Conservation (phyloP, 345 rosid species). For the Angophora floribunda region DNA sequence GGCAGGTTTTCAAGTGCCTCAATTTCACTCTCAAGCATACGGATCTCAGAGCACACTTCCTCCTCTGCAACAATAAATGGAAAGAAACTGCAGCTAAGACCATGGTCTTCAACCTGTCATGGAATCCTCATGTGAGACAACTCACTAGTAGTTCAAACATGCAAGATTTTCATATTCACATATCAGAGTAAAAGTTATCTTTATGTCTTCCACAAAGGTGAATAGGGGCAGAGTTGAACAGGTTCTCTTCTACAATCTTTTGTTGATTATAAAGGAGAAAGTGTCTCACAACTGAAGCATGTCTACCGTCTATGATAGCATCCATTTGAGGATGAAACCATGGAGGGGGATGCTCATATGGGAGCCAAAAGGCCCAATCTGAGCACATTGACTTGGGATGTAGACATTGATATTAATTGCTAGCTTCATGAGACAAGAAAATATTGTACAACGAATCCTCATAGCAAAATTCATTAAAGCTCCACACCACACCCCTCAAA, state of each 20-base stretch:
- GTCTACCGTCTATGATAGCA: not conserved
- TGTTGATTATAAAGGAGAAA: not conserved
- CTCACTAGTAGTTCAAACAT: not conserved
- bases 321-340: not conserved
- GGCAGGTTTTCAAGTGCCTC: constrained; percentile 18
- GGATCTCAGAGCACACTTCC: constrained; percentile 66
- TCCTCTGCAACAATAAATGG: constrained; percentile 68
- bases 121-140: not conserved
- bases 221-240: not conserved
- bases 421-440: not conserved
- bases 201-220: not conserved
- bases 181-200: not conserved
- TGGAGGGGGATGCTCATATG: not conserved
- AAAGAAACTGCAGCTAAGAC: constrained; percentile 49
- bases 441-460: not conserved
- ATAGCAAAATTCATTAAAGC: not conserved
- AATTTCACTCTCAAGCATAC: constrained; percentile 43
- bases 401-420: not conserved
- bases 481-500: not conserved
- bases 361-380: not conserved
- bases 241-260: not conserved
- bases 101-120: constrained; percentile 51
- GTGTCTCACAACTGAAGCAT: not conserved
- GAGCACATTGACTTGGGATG: not conserved
- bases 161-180: not conserved